A percentile compares a stretch with the other conserved stretches of the same genome.
These are phyloP conservation scores for Aureobasidium leucospermi DNA, from an alignment of 2,329 filamentous ascomycete species.

Conservation along the genomic window DNA sequence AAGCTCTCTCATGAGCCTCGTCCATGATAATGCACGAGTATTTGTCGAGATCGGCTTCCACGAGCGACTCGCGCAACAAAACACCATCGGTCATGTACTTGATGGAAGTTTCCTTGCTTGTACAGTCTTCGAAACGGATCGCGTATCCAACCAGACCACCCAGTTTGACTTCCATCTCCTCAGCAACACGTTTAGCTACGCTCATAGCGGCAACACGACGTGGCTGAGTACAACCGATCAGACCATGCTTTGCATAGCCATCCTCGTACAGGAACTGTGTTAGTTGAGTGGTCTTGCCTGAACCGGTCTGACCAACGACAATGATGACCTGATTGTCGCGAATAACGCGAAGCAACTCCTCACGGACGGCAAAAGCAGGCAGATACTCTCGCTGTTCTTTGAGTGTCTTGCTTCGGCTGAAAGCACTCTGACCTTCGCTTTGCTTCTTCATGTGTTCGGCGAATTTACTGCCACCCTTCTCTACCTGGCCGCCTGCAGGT, in stretches of 20 bases:
- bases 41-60: conserved; percentile 84
- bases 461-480: conserved; percentile 68
- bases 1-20: conserved; percentile 90
- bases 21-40: conserved; percentile 99
- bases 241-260: conserved; percentile 76
- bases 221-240: conserved; percentile 96
- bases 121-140: conserved; percentile 97
- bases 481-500: conserved; percentile 49
- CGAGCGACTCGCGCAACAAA: conserved; percentile 82
- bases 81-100: conserved; percentile 99
- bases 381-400: conserved; percentile 87
- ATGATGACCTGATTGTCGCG: conserved; percentile 96
- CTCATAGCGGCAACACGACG: conserved; percentile 97
- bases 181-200: conserved; percentile 93
- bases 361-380: conserved; percentile 90
- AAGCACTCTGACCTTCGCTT: conserved; percentile 72
- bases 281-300: conserved; percentile 93
- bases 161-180: conserved; percentile 94
- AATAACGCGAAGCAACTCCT: conserved; percentile 85
- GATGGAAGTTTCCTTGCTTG: conserved; percentile 87
- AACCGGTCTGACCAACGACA: conserved; percentile 94
- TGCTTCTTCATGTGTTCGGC: conserved; percentile 80
- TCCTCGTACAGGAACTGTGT: conserved; percentile 96
- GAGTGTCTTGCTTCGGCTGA: conserved; percentile 86
- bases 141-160: conserved; percentile 89